Evolutionary conservation across 495 filamentous ascomycete species (phyloP).

Genomic region (Penicillium coprophilum): DNA sequence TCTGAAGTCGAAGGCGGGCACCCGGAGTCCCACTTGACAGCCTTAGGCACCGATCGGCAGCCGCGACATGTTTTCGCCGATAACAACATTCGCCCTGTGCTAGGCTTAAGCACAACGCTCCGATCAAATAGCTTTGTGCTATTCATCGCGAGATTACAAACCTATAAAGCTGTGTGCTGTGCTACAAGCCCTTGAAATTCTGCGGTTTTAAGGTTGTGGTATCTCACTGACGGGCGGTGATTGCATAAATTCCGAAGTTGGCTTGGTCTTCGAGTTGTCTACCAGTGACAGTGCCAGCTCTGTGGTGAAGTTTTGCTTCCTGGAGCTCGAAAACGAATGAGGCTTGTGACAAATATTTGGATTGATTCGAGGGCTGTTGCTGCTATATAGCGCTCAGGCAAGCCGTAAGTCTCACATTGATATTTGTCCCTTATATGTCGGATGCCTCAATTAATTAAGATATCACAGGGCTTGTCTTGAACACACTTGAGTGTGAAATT

Average conservation of each 20-base stretch:
- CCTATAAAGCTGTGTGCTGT: not conserved
- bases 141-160: not conserved
- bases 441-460: not conserved
- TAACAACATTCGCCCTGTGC: conserved; percentile 8
- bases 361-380: not conserved
- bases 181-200: not conserved
- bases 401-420: conserved; percentile 4
- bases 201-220: not conserved
- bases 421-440: not conserved
- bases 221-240: not conserved
- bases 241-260: not conserved
- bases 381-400: not conserved
- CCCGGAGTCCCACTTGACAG: conserved; percentile 3
- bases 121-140: not conserved
- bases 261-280: not conserved
- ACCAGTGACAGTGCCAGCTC: not conserved
- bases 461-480: conserved; percentile 2
- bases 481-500: not conserved
- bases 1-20: conserved; percentile 8
- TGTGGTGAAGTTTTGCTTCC: not conserved
- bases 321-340: not conserved
- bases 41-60: conserved; percentile 7
- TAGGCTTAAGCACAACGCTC: not conserved
- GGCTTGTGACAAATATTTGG: not conserved
- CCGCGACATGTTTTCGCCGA: conserved; percentile 15